Evolutionary conservation across 2,329 filamentous ascomycete species (phyloP), one percentile per base, ranked within the genome.

Genomic region (Cladosporium cucumerinum): DNA sequence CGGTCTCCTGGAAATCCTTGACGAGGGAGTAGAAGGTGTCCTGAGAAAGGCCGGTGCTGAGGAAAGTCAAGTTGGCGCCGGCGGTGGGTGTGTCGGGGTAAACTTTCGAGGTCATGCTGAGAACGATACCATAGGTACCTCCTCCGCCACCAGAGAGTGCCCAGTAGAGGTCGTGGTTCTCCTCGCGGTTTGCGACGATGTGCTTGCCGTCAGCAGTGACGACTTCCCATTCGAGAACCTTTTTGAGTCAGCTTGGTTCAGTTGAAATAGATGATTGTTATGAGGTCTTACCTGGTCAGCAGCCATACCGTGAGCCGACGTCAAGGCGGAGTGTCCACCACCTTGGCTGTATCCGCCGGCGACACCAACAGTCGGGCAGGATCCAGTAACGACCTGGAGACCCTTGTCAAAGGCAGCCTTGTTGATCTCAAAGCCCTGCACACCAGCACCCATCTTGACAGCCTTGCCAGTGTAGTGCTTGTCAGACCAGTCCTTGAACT

Each of bases 91-190:
- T 72, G 65, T 82, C 80, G 0, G 78, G 75, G 72, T 86, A 78
- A 1, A 82, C 79, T 66, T 82, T 84, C 48, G 82, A 77, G 0
- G 84, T 87, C 73, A 87, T 78, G 2, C 82, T 84, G n/a, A 81
- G 73, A 1, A 88, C 84, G 3, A 88, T 78, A 3, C 79, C 87
- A 67, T 83, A 89, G 39, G 81, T 87, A 18, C 85, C 85, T 7
- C 81, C 83, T 3, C 87, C 86, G 0, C 87, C 86, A 3, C 86
- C 86, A 51, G 79, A 79, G 1, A 88, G 74, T 1, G 87, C 87
- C 87, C 86, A 90, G 76, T 86, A 89, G 1, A 89, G 77, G 61
- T 89, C 86, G 0, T 77, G 65, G 68, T 89, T 84, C 43, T 82
- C 66, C 0, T 70, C 71, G 0, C 77, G 78, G 4, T 78, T 82